Evolutionary conservation across 2,329 filamentous ascomycete genomes (phyloP), one percentile per base, ranked within the genome.

Genomic region (Gaeumannomyces sp.): DNA sequence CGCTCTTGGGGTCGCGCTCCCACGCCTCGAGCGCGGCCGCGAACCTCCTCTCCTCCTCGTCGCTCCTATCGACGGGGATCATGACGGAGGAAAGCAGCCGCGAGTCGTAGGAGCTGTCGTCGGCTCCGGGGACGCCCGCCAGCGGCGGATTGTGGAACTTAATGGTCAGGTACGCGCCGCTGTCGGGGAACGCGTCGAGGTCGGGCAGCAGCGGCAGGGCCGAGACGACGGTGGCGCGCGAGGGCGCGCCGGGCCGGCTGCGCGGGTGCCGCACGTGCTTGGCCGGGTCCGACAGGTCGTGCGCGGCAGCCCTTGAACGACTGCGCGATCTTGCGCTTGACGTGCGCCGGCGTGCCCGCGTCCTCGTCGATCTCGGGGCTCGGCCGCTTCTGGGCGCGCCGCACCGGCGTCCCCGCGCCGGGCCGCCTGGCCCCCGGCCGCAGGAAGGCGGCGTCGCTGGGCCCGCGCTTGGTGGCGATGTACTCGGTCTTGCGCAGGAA

Each of bases 401-500:
- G 78, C 28, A 73, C 64, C 14, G 68, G 65, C 62, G 68, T 67
- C 62, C 65, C 65, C 14, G 22, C 38, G 16, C 33, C 59, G 4
- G 66, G 28, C 33, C 66, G 67, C 61, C 72, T 71, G 72, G 70
- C 14, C 71, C 45, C 45, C 35, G 71, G 69, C 28, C 72, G 63
- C 65, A 73, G 72, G 71, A 73, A 72, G 71, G 80, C 75, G 53
- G 83, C 78, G 19, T 63, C 61, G 28, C 50, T 53, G 62, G 83
- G 76, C 35, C 79, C 79, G 67, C 83, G 83, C 72, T 85, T 86
- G 7, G 80, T 73, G 35, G 78, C 79, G 72, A 97, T 97, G 79
- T 98, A 98, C 76, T 99, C 95, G 65, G 95, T 98, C 72, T 94
- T 88, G 65, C 95, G 92, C 70, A 99, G 85, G 84, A 99, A 99